Conservation (phyloP, 305 asterid genomes). For the Solanum hybrid region DNA sequence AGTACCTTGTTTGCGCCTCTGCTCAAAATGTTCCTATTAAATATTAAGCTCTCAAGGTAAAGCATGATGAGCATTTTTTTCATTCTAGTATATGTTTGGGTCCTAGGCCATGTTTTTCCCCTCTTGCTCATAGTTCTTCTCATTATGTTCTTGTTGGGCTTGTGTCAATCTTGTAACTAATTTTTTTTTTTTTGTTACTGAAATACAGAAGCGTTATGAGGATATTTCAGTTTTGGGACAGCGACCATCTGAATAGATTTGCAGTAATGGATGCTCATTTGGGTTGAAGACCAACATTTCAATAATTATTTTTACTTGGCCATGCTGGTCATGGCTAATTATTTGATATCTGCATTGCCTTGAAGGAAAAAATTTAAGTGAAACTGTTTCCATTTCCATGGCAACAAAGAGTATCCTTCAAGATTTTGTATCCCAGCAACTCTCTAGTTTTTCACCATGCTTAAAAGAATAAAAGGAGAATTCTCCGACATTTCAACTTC, state of each 20-base stretch:
- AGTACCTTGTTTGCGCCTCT: neutral
- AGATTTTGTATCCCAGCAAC: neutral
- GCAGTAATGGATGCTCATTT: neutral
- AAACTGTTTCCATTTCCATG: neutral
- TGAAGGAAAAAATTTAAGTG: neutral
- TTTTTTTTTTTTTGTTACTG: neutral
- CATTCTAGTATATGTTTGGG: neutral
- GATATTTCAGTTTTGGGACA: constrained; percentile 78
- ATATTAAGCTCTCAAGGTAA: too few species aligned
- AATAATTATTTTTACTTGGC: neutral
- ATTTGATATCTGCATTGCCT: neutral
- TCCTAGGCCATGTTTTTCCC: neutral
- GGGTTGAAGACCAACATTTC: neutral
- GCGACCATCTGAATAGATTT: constrained; percentile 56
- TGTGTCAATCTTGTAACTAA: neutral
- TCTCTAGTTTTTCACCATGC: neutral
- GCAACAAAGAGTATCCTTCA: neutral
- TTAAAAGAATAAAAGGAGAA: neutral
- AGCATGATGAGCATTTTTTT: too few species aligned
- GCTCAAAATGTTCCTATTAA: too few species aligned
- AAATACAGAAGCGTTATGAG: constrained; percentile 71
- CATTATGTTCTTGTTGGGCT: neutral
- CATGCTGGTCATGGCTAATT: neutral
- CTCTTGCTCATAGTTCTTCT: neutral
- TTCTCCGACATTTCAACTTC: neutral